Evolutionary conservation across 2,329 filamentous ascomycete genomes (phyloP).

Genomic region (Xylariales sp.): DNA sequence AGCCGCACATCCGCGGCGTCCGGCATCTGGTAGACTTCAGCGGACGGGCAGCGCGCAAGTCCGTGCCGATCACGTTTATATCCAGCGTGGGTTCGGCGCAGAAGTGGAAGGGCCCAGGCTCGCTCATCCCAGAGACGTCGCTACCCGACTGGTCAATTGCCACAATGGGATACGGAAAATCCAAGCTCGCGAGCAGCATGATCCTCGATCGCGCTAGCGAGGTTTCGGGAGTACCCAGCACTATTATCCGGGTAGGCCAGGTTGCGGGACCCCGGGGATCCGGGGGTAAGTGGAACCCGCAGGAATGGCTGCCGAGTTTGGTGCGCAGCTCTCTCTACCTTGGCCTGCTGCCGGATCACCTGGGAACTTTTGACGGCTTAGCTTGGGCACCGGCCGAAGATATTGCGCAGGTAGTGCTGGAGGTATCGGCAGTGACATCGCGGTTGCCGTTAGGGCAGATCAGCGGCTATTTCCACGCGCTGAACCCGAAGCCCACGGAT

Average conservation of each 20-base stretch:
- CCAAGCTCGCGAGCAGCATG: slow-evolving; percentile 23
- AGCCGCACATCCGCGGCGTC: slow-evolving; percentile 16
- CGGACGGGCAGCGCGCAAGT: slow-evolving; percentile 4
- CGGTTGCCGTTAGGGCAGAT: too few relatives aligned
- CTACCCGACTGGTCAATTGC: background rate
- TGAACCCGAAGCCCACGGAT: too few relatives aligned
- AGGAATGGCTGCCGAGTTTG: slow-evolving; percentile 34
- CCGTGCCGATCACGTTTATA: background rate
- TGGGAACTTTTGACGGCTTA: too few relatives aligned
- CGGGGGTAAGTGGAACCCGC: slow-evolving; percentile 27
- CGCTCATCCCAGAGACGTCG: too few relatives aligned
- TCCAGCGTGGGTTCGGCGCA: background rate
- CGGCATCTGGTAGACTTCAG: slow-evolving; percentile 14
- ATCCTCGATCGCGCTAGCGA: slow-evolving; percentile 17
- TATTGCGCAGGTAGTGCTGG: too few relatives aligned
- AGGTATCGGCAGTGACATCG: too few relatives aligned
- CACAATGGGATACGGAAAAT: slow-evolving; percentile 19
- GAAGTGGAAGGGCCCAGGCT: too few relatives aligned
- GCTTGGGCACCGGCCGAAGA: too few relatives aligned
- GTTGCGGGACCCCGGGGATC: slow-evolving; percentile 13
- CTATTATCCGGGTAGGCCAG: slow-evolving; percentile 24
- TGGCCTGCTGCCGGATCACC: slow-evolving; percentile 25
- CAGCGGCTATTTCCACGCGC: too few relatives aligned
- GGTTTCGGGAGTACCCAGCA: slow-evolving; percentile 8
- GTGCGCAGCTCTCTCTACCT: slow-evolving; percentile 29